Evolutionary conservation across 2,329 filamentous ascomycete genomes (phyloP).

Genomic region (Hymenoscyphus linearis): DNA sequence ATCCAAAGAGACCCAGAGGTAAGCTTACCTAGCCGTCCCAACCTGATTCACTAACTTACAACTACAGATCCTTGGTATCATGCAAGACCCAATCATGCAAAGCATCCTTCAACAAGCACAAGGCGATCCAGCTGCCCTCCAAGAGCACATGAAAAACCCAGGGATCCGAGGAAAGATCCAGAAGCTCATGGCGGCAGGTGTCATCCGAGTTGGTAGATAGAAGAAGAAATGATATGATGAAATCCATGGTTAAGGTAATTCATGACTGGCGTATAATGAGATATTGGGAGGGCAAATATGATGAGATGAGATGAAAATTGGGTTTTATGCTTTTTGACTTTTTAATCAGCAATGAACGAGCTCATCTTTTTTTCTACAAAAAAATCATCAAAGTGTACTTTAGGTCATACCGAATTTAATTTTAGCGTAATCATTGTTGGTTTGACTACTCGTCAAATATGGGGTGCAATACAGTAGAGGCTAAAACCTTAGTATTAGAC

Average conservation of each 20-base stretch:
- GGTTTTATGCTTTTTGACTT: not conserved
- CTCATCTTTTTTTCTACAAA: not conserved
- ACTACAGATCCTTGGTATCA: conserved; percentile 71
- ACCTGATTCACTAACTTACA: conserved; percentile 15
- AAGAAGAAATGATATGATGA: conserved; percentile 6
- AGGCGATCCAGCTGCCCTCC: conserved; percentile 81
- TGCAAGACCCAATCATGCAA: conserved; percentile 97
- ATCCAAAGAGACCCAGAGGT: conserved; percentile 88
- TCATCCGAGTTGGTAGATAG: conserved; percentile 67
- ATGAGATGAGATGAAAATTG: not conserved
- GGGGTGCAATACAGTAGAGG: too few species aligned
- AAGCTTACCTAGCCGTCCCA: conserved; percentile 32
- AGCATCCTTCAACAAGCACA: conserved; percentile 95
- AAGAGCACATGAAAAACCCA: conserved; percentile 96
- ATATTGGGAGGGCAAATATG: not conserved
- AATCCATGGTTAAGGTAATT: not conserved
- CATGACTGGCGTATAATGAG: not conserved
- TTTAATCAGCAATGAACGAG: not conserved
- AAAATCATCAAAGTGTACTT: conserved; percentile 16
- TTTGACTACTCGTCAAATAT: too few species aligned
- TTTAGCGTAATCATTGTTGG: conserved; percentile 17
- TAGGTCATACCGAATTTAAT: conserved; percentile 20
- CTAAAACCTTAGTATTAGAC: too few species aligned
- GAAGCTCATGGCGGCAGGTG: conserved; percentile 77
- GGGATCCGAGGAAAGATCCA: conserved; percentile 82